Base-by-base conservation (phyloP, 2,329 filamentous ascomycete genomes). In the Lachnellula willkommii region DNA sequence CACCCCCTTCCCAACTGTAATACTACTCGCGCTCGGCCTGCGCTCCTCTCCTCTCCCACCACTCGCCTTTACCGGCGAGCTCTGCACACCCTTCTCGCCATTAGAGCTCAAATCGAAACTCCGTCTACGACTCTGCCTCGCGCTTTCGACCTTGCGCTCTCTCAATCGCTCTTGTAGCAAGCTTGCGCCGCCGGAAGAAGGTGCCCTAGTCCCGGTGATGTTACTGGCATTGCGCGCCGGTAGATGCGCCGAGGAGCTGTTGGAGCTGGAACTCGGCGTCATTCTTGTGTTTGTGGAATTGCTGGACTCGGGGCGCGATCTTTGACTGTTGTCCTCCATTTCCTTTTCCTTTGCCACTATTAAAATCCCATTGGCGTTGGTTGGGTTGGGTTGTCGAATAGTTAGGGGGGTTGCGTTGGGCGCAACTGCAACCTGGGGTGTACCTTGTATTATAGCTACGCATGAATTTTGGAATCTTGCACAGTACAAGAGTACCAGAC, bases 1-100 rank as follows among this genome's bases (percentile, higher is more conserved):
- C 22, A 24, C 22, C 28, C 28, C 77, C 60, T 78, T 82, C 60
- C 77, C 59, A 11, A 52, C 49, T 22, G 53, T 55, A 20, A 64
- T 49, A 8, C 63, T 64, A 59, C 63, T 64, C 3, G 65, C 68
- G 39, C 61, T 68, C 42, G 69, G 66, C 48, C 66, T 63, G 36
- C 62, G 57, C 45, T 69, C 28, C 28, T 32, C 66, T n/a, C 62
- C 65, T 53, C 58, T 59, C 17, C 35, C 52, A 47, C 53, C 48
- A 15, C 28, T 49, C n/a, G 49, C 60, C 50, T 58, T 63, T 4
- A 63, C 58, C 4, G 69, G 68, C 12, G 68, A 70, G 55, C 67
- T 69, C 36, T 66, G 66, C n/a, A 62, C 52, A 2, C 55, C 62
- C 49, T 63, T 60, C 26, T 61, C 60, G 11, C 32, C 36, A 32